Conservation (phyloP, 371 early-diverging fungal species). For the Funneliformis caledonium region DNA sequence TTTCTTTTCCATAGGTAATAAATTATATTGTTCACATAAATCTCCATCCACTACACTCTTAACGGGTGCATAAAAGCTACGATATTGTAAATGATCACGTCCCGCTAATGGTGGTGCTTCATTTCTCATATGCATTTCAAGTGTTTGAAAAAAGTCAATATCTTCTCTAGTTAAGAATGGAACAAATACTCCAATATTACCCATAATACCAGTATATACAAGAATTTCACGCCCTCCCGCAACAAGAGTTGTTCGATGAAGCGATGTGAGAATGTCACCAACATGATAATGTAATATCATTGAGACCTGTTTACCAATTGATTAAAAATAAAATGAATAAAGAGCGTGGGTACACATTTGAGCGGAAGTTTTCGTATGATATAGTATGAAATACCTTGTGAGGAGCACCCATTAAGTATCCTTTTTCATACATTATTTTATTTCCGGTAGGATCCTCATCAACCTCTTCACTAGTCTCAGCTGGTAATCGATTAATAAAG, state of each 20-base stretch:
- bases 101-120: constrained; percentile 82
- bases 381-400: constrained; percentile 70
- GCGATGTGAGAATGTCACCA: constrained; percentile 85
- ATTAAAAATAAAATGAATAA: neutral
- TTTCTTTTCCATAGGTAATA: constrained; percentile 72
- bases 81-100: constrained; percentile 87
- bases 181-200: constrained; percentile 81
- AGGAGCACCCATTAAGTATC: constrained; percentile 82
- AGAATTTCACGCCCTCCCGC: constrained; percentile 86
- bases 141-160: constrained; percentile 88
- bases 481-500: constrained; percentile 77
- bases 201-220: constrained; percentile 86
- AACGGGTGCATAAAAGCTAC: constrained; percentile 85
- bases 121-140: constrained; percentile 90
- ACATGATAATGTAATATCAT: constrained; percentile 78
- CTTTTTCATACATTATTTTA: constrained; percentile 77
- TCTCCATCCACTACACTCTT: constrained; percentile 90
- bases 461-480: constrained; percentile 66
- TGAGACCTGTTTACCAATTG: constrained; percentile 51
- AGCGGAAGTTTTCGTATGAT: neutral
- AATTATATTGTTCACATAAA: constrained; percentile 84
- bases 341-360: neutral
- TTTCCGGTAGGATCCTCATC: constrained; percentile 91
- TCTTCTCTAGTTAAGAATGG: constrained; percentile 90
- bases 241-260: constrained; percentile 78